Conservation (phyloP, 805 yeast species). For the Torulaspora delbrueckii region DNA sequence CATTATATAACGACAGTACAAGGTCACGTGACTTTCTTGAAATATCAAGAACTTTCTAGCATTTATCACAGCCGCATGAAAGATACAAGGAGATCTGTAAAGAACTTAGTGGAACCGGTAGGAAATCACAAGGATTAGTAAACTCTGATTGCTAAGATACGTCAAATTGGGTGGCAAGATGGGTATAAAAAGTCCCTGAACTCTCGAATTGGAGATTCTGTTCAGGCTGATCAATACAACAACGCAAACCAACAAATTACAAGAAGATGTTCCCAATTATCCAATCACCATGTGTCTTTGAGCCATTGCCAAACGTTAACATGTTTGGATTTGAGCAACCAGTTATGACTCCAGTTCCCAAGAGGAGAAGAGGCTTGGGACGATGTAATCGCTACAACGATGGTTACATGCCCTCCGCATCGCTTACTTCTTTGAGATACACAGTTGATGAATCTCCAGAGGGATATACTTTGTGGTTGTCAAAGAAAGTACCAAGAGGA, state of each 20-base stretch:
- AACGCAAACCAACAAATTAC: not conserved
- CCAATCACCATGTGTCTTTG: constrained; percentile 27
- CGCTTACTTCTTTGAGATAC: constrained; percentile 10
- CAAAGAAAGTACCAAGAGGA: constrained; percentile 19
- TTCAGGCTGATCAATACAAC: not conserved
- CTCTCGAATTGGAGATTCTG: not conserved
- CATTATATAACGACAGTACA: not conserved
- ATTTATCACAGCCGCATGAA: constrained; percentile 5
- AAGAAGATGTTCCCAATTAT: constrained; percentile 18
- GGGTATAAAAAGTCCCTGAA: not conserved
- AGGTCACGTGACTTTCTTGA: constrained; percentile 1
- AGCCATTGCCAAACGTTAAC: constrained; percentile 20
- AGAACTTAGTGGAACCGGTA: constrained; percentile 2
- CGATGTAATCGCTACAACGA: constrained; percentile 1
- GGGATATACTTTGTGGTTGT: constrained; percentile 18
- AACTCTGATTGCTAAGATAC: not conserved
- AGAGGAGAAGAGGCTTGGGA: constrained; percentile 12
- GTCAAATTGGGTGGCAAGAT: not conserved
- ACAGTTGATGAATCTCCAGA: constrained; percentile 15
- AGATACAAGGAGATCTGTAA: constrained; percentile 1
- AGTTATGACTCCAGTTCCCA: constrained; percentile 11
- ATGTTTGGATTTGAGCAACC: constrained; percentile 8
- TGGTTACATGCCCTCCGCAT: constrained; percentile 3
- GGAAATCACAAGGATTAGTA: not conserved
- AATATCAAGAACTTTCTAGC: constrained; percentile 3